Conservation (phyloP, 1,284 basidiomycete species). For the Ceratobasidium papillatum region DNA sequence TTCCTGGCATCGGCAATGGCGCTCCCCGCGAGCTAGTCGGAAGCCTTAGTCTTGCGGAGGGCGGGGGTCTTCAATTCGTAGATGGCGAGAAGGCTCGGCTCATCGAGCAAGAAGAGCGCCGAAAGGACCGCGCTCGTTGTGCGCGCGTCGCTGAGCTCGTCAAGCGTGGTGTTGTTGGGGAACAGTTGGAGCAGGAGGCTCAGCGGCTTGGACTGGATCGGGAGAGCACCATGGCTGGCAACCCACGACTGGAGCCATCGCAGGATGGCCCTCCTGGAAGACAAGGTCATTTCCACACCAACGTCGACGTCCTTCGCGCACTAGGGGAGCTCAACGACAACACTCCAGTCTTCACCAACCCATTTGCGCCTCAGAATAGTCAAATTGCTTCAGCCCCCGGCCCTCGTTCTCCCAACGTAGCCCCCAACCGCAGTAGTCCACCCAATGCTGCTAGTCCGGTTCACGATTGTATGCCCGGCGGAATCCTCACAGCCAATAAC, state of each 20-base stretch:
- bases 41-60: not conserved
- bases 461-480: not conserved
- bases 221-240: constrained; percentile 10
- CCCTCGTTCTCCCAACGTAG: not conserved
- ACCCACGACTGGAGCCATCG: constrained; percentile 1
- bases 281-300: constrained; percentile 28
- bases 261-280: not conserved
- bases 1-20: constrained; percentile 10
- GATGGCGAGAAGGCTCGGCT: constrained; percentile 5
- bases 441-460: not conserved
- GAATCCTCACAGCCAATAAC: not conserved
- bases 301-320: constrained; percentile 18
- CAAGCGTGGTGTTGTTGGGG: constrained; percentile 17
- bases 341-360: constrained; percentile 12
- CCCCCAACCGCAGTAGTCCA: not conserved
- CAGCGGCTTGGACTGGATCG: constrained; percentile 33
- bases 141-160: constrained; percentile 25
- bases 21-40: constrained; percentile 9
- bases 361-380: not conserved
- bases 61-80: not conserved
- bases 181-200: constrained; percentile 24
- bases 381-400: not conserved
- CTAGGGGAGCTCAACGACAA: not conserved
- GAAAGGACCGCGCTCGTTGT: constrained; percentile 30
- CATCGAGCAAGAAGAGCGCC: constrained; percentile 29